These are phyloP conservation scores for Daedaleopsis sinensis DNA, from an alignment of 768 basidiomycete species.

Conservation along the genomic window DNA sequence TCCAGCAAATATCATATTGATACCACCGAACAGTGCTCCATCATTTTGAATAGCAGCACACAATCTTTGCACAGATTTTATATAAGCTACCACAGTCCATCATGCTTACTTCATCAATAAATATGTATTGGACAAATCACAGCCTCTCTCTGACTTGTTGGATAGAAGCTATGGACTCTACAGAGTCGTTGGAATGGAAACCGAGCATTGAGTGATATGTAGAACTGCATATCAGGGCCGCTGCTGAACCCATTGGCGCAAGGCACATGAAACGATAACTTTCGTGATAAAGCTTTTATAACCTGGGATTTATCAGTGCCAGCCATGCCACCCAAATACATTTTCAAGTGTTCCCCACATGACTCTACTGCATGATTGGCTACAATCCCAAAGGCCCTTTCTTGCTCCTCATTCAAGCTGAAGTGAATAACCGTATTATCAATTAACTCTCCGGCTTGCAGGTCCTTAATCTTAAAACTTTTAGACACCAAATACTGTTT, in stretches of 20 bases:
- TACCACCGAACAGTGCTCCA: slow-evolving; percentile 36
- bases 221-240: slow-evolving; percentile 16
- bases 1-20: slow-evolving; percentile 47
- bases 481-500: no score
- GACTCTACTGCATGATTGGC: no score
- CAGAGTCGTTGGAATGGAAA: not conserved
- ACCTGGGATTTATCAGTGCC: not conserved
- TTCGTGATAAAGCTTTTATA: slow-evolving; percentile 11
- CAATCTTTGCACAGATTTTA: slow-evolving; percentile 28
- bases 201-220: slow-evolving; percentile 11
- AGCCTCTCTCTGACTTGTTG: not conserved
- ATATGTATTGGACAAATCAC: slow-evolving; percentile 39
- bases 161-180: not conserved
- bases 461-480: no score
- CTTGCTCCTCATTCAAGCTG: no score
- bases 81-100: slow-evolving; percentile 19
- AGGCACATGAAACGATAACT: slow-evolving; percentile 1
- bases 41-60: slow-evolving; percentile 16
- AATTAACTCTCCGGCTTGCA: no score
- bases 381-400: no score
- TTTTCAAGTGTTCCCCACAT: no score
- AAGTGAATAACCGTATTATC: no score
- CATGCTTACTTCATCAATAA: slow-evolving; percentile 40
- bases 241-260: slow-evolving; percentile 22
- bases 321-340: no score